Base-by-base conservation (phyloP, 2,329 filamentous ascomycete species). In the Ustulina deusta region DNA sequence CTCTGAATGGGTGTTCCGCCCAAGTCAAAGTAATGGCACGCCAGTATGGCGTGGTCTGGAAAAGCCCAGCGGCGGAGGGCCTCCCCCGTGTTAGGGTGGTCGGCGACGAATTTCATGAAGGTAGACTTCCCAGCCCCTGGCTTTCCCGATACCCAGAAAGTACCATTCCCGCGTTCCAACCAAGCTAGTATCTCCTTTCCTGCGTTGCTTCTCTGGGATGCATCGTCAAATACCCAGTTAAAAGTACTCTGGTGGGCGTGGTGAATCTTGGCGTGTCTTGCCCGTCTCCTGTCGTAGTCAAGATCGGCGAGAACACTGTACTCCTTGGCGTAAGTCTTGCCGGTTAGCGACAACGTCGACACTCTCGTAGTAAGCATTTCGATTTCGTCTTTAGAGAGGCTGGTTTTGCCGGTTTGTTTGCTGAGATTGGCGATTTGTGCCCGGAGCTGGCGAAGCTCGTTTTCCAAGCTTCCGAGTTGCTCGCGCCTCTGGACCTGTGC, bases 41-140 rank as follows among this genome's bases (percentile, higher is more conserved):
- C 36, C 1, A 20, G 13, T 15, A 56, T 20, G 20, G 25, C 22
- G 11, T 56, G 7, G n/a, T 36, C 13, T 17, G 51, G 49, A 32
- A 10, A 27, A 25, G 61, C 49, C 61, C 61, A 63, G 4, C 17
- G 9, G 6, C 7, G 17, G n/a, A 65, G 55, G 6, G 22, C 32
- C 0, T 44, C 11, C 2, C 20, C 4, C 3, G 64, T 66, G 6
- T 20, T 17, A 5, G 20, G 3, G 34, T 60, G 60, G 13, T 42
- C 42, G 1, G 59, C 64, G 6, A 66, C 2, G 44, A 49, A 66
- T 20, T 66, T 66, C 58, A 66, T 59, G 27, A 70, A 63, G 42
- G 48, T 60, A 15, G 54, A 52, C 20, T 63, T 65, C 15, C 61
- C 54, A n/a, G 42, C 38, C 22, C 61, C 61, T 9, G 61, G 32